A percentile compares a stretch with the other conserved stretches of the same genome.
Evolutionary conservation across 1,284 basidiomycete species (phyloP).

Genomic region (Gymnopus androsaceus): DNA sequence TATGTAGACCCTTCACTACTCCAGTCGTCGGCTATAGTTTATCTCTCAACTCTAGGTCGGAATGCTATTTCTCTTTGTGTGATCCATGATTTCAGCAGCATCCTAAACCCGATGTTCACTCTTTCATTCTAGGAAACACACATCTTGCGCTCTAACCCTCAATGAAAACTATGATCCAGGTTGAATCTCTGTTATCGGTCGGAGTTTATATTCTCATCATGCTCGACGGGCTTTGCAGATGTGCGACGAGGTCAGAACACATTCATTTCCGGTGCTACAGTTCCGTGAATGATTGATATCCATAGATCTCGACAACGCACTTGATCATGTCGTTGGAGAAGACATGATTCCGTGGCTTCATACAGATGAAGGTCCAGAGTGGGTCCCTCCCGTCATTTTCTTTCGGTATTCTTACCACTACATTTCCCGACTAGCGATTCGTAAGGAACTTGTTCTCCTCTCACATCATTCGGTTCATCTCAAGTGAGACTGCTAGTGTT

Average conservation of each 20-base stretch:
- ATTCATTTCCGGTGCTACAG: constrained; percentile 4
- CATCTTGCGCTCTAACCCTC: constrained; percentile 84
- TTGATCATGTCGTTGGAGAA: constrained; percentile 89
- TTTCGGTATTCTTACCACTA: constrained; percentile 8
- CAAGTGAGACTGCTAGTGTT: constrained; percentile 47
- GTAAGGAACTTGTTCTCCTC: too few species aligned
- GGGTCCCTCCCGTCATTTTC: constrained; percentile 29
- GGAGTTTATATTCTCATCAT: background rate
- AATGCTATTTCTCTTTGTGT: constrained; percentile 79
- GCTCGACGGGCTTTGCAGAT: constrained; percentile 38
- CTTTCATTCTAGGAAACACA: constrained; percentile 72
- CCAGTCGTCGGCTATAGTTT: too few species aligned
- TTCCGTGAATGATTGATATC: background rate
- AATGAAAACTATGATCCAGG: constrained; percentile 86
- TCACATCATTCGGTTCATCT: too few species aligned
- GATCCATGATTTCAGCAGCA: constrained; percentile 22
- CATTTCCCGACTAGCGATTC: constrained; percentile 56
- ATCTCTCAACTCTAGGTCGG: too few species aligned
- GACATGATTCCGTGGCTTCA: constrained; percentile 84
- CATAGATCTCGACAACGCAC: constrained; percentile 81
- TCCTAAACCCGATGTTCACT: background rate
- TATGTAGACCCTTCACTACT: constrained; percentile 28
- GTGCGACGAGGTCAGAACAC: constrained; percentile 61
- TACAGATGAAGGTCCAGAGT: constrained; percentile 91
- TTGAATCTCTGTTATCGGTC: constrained; percentile 23